Percentiles rank a stretch among this genome's conserved stretches.
These are phyloP conservation scores for Mortierella sp. DNA, from an alignment of 371 early-diverging fungal genomes.

Conservation along the genomic window DNA sequence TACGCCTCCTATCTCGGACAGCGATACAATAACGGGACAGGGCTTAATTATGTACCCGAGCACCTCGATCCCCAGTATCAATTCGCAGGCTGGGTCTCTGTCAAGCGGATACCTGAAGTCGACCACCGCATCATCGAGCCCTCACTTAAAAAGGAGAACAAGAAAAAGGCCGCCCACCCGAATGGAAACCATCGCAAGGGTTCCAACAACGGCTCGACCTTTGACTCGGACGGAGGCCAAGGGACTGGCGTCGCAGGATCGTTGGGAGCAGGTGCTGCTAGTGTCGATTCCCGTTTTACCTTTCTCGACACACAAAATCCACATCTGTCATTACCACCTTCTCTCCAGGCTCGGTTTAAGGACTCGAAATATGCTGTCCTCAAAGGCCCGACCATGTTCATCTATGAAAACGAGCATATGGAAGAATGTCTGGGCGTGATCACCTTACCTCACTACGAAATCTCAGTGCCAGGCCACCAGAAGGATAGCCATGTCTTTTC, in stretches of 20 bases:
- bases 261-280: constrained; percentile 12
- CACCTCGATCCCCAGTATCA: constrained; percentile 50
- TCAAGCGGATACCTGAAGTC: constrained; percentile 47
- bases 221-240: constrained; percentile 3
- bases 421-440: constrained; percentile 85
- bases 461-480: constrained; percentile 69
- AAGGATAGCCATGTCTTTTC: constrained; percentile 68
- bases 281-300: constrained; percentile 38
- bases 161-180: constrained; percentile 10
- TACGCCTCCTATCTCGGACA: constrained; percentile 39
- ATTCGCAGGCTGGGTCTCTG: constrained; percentile 50
- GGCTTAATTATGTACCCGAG: constrained; percentile 26
- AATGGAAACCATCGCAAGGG: constrained; percentile 18
- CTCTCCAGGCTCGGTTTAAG: constrained; percentile 51
- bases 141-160: constrained; percentile 35
- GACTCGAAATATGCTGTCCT: constrained; percentile 80
- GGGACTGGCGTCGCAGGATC: constrained; percentile 27
- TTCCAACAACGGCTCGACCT: constrained; percentile 9
- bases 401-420: constrained; percentile 86
- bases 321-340: constrained; percentile 38
- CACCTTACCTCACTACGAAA: constrained; percentile 69
- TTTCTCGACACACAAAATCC: constrained; percentile 45
- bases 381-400: constrained; percentile 79
- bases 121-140: constrained; percentile 51
- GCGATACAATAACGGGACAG: constrained; percentile 8